Conservation (phyloP, 2,329 filamentous ascomycete species). For the Fusarium multiceps region DNA sequence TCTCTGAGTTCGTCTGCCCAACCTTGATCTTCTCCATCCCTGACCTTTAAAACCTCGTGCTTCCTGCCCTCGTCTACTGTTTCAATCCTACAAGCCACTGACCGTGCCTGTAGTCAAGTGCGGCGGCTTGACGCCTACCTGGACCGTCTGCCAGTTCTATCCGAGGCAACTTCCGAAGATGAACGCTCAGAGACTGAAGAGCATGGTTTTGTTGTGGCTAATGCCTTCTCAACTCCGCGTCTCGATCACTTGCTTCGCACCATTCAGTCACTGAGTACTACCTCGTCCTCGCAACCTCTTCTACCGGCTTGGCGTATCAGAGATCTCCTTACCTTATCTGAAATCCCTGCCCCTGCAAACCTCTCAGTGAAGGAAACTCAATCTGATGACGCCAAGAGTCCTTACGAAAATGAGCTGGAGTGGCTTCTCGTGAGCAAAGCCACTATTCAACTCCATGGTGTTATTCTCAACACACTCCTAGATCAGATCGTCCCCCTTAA, state of each 20-base stretch:
- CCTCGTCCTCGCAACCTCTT: conserved; percentile 71
- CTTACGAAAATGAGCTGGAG: conserved; percentile 82
- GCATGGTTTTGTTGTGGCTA: conserved; percentile 51
- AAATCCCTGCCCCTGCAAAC: conserved; percentile 59
- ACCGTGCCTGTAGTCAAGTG: conserved; percentile 62
- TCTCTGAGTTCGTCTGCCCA: conserved; percentile 47
- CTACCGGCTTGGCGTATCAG: conserved; percentile 71
- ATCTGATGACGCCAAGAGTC: conserved; percentile 51
- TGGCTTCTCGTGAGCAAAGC: conserved; percentile 94
- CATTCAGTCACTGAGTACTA: conserved; percentile 77
- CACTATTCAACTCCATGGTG: conserved; percentile 88
- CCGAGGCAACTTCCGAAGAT: conserved; percentile 56
- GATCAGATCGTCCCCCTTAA: conserved; percentile 85
- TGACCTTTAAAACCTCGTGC: neutral
- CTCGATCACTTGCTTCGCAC: conserved; percentile 73
- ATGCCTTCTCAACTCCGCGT: conserved; percentile 62
- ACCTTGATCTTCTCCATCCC: conserved; percentile 9
- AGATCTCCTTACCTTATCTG: conserved; percentile 71
- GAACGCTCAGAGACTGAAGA: conserved; percentile 53
- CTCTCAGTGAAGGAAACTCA: conserved; percentile 45
- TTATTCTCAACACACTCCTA: conserved; percentile 79
- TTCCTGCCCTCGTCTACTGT: neutral
- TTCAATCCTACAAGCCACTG: conserved; percentile 25
- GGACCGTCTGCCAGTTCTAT: conserved; percentile 65
- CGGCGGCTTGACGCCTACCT: conserved; percentile 73